Percentiles rank a stretch among this genome's conserved stretches.
phyloP scores from a whole-genome alignment of 2,329 filamentous ascomycete genomes.

The Penicillium rolfsii region DNA sequence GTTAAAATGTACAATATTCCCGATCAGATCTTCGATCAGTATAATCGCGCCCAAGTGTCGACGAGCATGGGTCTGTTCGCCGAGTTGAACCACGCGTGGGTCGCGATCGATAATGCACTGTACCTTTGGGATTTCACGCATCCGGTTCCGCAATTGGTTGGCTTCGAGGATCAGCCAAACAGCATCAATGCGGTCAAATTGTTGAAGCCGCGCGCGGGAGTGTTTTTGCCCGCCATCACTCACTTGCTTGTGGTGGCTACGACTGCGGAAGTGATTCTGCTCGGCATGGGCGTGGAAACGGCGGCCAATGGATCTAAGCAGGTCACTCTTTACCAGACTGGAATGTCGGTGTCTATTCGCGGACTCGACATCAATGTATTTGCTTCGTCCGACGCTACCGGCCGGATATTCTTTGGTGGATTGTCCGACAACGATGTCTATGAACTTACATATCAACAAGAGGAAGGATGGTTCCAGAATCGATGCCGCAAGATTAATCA shows the following conservation, averaged over 20 bases:
- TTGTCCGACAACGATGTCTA: conserved; percentile 82
- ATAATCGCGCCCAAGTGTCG: conserved; percentile 81
- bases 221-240: conserved; percentile 84
- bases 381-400: conserved; percentile 73
- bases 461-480: conserved; percentile 94
- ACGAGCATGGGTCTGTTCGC: conserved; percentile 97
- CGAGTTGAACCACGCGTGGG: conserved; percentile 92
- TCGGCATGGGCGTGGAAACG: conserved; percentile 75
- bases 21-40: conserved; percentile 88
- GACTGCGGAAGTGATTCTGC: conserved; percentile 76
- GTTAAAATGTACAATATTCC: conserved; percentile 86
- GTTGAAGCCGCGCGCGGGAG: conserved; percentile 78
- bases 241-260: conserved; percentile 90
- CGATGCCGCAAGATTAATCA: conserved; percentile 88
- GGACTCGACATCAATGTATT: conserved; percentile 78
- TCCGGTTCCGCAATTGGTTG: conserved; percentile 86
- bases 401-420: conserved; percentile 91
- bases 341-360: conserved; percentile 76
- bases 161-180: conserved; percentile 85
- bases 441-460: conserved; percentile 94
- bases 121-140: conserved; percentile 98
- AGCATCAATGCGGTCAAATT: conserved; percentile 91
- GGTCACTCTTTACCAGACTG: conserved; percentile 83
- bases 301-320: conserved; percentile 68
- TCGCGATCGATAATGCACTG: conserved; percentile 90